These are phyloP conservation scores for Scheffersomyces quercinus DNA, from an alignment of 1,139 yeast genomes.

Conservation along the genomic window DNA sequence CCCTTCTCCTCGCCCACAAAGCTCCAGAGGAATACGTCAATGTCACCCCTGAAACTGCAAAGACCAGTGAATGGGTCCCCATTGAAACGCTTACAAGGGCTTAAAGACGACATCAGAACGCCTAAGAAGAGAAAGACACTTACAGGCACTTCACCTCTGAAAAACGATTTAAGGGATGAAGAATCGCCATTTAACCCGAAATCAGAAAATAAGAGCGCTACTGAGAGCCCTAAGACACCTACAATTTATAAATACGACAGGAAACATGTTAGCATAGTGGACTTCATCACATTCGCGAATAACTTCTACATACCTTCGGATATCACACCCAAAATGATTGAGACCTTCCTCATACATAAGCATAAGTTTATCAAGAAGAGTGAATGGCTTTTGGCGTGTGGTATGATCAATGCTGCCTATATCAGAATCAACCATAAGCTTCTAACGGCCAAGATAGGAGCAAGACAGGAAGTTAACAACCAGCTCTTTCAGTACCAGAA, in stretches of 20 bases:
- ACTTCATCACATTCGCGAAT: constrained; percentile 60
- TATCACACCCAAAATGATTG: constrained; percentile 50
- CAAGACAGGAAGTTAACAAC: constrained; percentile 46
- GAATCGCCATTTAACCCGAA: constrained; percentile 38
- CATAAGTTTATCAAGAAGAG: constrained; percentile 52
- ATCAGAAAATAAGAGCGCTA: constrained; percentile 9
- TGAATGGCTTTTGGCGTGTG: constrained; percentile 72
- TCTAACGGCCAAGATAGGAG: constrained; percentile 47
- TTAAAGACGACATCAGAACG: constrained; percentile 13
- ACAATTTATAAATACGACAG: constrained; percentile 24
- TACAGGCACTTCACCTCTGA: not conserved
- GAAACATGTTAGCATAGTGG: constrained; percentile 40
- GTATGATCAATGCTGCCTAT: constrained; percentile 61
- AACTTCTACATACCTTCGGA: constrained; percentile 60
- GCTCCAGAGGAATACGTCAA: not conserved
- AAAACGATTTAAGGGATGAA: constrained; percentile 15
- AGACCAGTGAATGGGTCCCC: constrained; percentile 21
- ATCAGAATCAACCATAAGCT: constrained; percentile 52
- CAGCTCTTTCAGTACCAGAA: constrained; percentile 55
- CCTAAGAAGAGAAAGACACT: not conserved
- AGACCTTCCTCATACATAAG: constrained; percentile 51
- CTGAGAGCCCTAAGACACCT: constrained; percentile 13
- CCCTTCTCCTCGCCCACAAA: constrained; percentile 10
- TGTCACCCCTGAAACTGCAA: constrained; percentile 4
- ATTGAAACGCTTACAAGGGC: constrained; percentile 27